Base-by-base conservation (phyloP, 2,329 filamentous ascomycete species). In the Xylariaceae sp. region DNA sequence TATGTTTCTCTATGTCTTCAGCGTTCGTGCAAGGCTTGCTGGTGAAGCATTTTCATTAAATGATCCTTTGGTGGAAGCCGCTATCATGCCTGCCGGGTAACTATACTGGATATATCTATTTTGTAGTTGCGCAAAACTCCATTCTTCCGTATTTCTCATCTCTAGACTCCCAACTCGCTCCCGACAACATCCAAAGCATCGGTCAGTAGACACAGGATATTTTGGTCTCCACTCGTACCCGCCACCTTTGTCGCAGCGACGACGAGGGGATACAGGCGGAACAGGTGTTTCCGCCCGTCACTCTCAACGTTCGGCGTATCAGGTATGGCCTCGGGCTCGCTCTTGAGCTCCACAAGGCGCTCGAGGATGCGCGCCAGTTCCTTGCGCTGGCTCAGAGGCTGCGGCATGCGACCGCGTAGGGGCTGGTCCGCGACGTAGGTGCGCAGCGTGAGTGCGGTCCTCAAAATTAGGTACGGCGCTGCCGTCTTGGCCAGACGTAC, bases 381-480 rank as follows among this genome's bases (percentile, higher is more conserved):
- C 47, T 78, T 83, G 33, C 87, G 78, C 57, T 95, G 87, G 8
- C 81, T 83, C 4, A 88, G 71, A 1, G 91, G 91, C 60, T 93
- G 87, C 4, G 93, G 93, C 81, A 94, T 93, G 37, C 83, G 78
- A 0, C 93, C 90, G 12, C 93, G 77, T 16, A 98, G 71, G 1
- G 91, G 90, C 59, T 96, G 91, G 62, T 98, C 93, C 3, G 89
- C 87, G 34, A 94, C 83, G 59, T 95, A 97, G 1, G 83, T 74
- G 42, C 88, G 83, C n/a, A 97, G 67, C 0, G 87, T 83, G 13
- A 95, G 71, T 0, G 87, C 89, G 11, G 86, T 81, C 3, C 93
- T 82, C 2, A 95, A 70, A 34, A 97, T 84, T 3, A 97, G 73
- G 55, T 88, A 91, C 0, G 89, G 89, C 0, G 87, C 84, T 1